Conservation (phyloP, 257 asterid species). For the Solanum bulbocastanum region DNA sequence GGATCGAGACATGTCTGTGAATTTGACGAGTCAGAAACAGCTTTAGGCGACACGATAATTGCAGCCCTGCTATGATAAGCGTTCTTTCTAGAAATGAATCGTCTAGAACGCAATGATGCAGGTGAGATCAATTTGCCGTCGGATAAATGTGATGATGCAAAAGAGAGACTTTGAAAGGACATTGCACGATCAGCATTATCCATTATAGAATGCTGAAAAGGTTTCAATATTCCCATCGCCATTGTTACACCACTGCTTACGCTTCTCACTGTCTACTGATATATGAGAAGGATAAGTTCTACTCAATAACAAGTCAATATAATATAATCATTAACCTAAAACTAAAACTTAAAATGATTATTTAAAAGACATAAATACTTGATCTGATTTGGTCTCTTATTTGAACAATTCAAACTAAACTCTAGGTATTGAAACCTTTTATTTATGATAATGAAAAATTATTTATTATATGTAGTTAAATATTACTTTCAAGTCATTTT, state of each 20-base stretch:
- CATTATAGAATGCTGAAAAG: background rate
- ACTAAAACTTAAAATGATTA: background rate
- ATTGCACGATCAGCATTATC: background rate
- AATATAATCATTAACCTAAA: background rate
- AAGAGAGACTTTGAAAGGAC: background rate
- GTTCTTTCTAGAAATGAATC: background rate
- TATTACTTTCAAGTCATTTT: background rate
- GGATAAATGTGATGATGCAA: background rate
- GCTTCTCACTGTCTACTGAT: too few relatives aligned
- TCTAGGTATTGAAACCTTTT: background rate
- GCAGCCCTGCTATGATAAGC: background rate
- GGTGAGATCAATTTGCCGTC: background rate
- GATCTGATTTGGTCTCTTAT: background rate
- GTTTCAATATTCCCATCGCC: background rate
- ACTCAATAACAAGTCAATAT: background rate
- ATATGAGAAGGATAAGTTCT: background rate
- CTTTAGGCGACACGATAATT: background rate
- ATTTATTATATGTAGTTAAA: background rate
- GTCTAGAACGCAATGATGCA: background rate
- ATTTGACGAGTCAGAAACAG: background rate
- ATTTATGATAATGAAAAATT: too few relatives aligned
- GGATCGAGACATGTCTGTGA: background rate
- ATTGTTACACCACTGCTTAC: background rate
- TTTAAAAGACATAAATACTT: background rate
- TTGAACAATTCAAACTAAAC: background rate